These are phyloP conservation scores for Trichophyton benhamiae DNA, from an alignment of 2,329 filamentous ascomycete genomes.

Conservation along the genomic window DNA sequence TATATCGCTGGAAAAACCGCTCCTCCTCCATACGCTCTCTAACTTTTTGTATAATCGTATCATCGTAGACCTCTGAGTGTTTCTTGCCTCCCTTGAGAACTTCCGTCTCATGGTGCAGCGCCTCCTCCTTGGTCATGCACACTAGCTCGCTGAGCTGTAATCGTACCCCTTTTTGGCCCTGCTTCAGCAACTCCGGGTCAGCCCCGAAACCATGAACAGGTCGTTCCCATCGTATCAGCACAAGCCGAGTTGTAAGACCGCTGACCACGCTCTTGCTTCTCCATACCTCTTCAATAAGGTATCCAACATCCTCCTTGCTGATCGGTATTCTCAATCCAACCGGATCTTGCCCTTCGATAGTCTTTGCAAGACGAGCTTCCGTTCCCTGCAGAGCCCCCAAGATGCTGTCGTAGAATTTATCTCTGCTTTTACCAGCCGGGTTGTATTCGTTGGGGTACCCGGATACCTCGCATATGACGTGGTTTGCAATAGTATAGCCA, in stretches of 20 bases:
- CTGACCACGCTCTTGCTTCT: constrained; percentile 71
- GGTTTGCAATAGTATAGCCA: constrained; percentile 81
- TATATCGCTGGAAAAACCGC: constrained; percentile 40
- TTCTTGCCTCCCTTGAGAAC: constrained; percentile 58
- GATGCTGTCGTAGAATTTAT: constrained; percentile 86
- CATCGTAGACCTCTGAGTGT: constrained; percentile 62
- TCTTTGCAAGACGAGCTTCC: constrained; percentile 62
- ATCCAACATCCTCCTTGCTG: constrained; percentile 68
- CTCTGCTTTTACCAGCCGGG: constrained; percentile 63
- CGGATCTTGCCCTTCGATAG: constrained; percentile 39
- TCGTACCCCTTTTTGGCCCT: constrained; percentile 66
- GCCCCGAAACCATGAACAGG: constrained; percentile 48
- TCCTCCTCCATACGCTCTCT: constrained; percentile 57
- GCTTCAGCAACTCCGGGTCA: constrained; percentile 45
- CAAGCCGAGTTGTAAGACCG: constrained; percentile 65
- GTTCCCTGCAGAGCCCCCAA: constrained; percentile 60
- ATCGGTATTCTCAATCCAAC: constrained; percentile 69
- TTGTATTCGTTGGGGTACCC: constrained; percentile 76
- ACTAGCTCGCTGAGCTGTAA: constrained; percentile 62
- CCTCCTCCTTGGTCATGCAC: constrained; percentile 89
- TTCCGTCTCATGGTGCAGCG: constrained; percentile 63
- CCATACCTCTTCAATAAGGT: constrained; percentile 81
- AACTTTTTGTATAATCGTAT: constrained; percentile 53
- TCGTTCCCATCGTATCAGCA: constrained; percentile 67
- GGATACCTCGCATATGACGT: constrained; percentile 69